A percentile compares a stretch with the other conserved stretches of the same genome.
Evolutionary conservation across 2,329 filamentous ascomycete genomes (phyloP).

Genomic region (Alternaria sp.): DNA sequence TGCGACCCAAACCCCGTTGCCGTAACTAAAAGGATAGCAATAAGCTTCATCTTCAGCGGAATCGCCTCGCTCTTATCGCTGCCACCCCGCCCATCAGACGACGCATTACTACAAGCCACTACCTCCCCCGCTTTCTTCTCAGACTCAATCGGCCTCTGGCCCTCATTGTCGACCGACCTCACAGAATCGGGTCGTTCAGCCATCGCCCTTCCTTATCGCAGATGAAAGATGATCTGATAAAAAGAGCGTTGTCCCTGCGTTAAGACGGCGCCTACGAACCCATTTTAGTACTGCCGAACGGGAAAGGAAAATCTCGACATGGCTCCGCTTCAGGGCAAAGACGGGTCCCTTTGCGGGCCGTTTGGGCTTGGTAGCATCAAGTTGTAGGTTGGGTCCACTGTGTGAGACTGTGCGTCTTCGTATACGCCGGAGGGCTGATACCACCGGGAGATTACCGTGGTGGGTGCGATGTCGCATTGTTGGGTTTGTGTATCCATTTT

Average conservation of each 20-base stretch:
- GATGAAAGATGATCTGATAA: neutral
- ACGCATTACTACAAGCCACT: conserved; percentile 13
- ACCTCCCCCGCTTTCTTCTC: conserved; percentile 1
- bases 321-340: neutral
- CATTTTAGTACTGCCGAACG: neutral
- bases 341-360: neutral
- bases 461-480: neutral
- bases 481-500: neutral
- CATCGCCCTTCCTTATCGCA: neutral
- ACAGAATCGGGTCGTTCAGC: neutral
- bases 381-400: neutral
- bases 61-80: conserved; percentile 10
- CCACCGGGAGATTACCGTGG: neutral
- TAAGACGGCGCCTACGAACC: neutral
- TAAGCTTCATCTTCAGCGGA: conserved; percentile 40
- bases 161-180: neutral
- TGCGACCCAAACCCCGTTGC: conserved; percentile 65
- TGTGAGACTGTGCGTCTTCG: neutral
- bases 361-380: neutral
- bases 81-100: neutral
- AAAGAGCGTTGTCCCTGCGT: neutral
- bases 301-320: neutral
- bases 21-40: conserved; percentile 59
- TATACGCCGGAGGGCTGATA: neutral
- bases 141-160: neutral